Percentiles rank a stretch among this genome's conserved stretches.
Evolutionary conservation across 2,329 filamentous ascomycete species (phyloP).

Genomic region (Exophiala sp.): DNA sequence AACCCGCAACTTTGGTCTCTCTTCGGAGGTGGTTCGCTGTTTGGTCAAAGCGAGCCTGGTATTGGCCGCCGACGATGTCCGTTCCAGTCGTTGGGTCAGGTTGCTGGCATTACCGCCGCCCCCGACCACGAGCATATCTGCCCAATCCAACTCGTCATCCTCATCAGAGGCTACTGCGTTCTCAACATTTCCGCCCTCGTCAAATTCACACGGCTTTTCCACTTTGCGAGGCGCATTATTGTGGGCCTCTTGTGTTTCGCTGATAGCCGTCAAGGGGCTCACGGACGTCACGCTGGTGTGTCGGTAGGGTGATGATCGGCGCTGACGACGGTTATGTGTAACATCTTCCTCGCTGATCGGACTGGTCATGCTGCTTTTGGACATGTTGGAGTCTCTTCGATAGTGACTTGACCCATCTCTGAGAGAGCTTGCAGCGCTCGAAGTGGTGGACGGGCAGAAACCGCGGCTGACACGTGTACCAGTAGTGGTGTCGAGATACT

Average conservation of each 20-base stretch:
- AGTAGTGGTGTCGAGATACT: slow-evolving; percentile 23
- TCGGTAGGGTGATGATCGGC: slow-evolving; percentile 6
- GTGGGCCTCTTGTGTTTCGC: slow-evolving; percentile 12
- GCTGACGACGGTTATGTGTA: slow-evolving; percentile 6
- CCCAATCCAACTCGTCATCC: slow-evolving; percentile 21
- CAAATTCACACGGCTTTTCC: slow-evolving; percentile 17
- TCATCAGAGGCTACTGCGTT: slow-evolving; percentile 23
- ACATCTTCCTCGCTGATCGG: slow-evolving; percentile 7
- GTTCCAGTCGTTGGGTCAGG: slow-evolving; percentile 10
- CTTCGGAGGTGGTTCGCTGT: slow-evolving; percentile 9
- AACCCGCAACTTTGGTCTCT: slow-evolving; percentile 3
- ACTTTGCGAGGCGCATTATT: slow-evolving; percentile 8
- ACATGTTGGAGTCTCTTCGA: slow-evolving; percentile 13
- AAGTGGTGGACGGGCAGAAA: slow-evolving; percentile 19
- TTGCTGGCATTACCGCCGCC: slow-evolving; percentile 8
- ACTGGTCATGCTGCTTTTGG: slow-evolving; percentile 11
- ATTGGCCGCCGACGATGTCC: slow-evolving; percentile 3
- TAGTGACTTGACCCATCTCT: slow-evolving; percentile 9
- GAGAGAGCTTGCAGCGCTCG: slow-evolving; percentile 24
- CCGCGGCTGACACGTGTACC: slow-evolving; percentile 23
- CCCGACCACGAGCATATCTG: slow-evolving; percentile 17
- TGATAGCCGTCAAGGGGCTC: slow-evolving; percentile 17
- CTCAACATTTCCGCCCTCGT: slow-evolving; percentile 9
- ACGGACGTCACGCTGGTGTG: slow-evolving; percentile 15
- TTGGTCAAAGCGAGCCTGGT: slow-evolving; percentile 4